phyloP scores from a whole-genome alignment of 129 eudicot genomes.

The Pittosporum tobira region DNA sequence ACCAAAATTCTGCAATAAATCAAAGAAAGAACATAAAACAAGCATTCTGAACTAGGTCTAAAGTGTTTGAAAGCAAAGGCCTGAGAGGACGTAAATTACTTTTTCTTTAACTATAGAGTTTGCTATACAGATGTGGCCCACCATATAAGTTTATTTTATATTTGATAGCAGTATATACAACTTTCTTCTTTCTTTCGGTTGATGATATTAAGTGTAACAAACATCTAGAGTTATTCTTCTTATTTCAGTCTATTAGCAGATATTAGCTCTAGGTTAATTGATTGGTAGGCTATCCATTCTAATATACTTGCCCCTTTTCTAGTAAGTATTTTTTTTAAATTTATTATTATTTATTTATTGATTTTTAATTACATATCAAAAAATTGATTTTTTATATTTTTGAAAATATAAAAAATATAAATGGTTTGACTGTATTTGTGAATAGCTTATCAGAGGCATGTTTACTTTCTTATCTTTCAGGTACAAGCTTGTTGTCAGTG shows the following conservation, averaged over 20 bases:
- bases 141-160: background rate
- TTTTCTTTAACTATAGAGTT: background rate
- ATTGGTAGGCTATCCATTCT: background rate
- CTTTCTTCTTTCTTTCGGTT: background rate
- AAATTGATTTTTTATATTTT: too few species aligned
- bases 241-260: background rate
- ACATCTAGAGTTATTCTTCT: background rate
- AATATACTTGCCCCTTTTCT: background rate
- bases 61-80: background rate
- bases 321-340: background rate
- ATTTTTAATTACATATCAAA: too few species aligned
- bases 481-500: constrained; percentile 84
- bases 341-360: too few species aligned
- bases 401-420: too few species aligned
- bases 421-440: background rate
- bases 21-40: background rate
- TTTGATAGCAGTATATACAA: too few species aligned
- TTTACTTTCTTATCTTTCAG: constrained; percentile 30
- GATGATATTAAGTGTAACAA: too few species aligned
- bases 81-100: background rate
- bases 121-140: background rate
- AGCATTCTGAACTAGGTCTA: background rate
- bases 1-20: too few species aligned
- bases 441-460: background rate
- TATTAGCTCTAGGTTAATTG: background rate